A percentile compares a stretch with the other conserved stretches of the same genome.
These are phyloP conservation scores for Gnomoniopsis sp. DNA, from an alignment of 2,329 filamentous ascomycete genomes.

Conservation along the genomic window DNA sequence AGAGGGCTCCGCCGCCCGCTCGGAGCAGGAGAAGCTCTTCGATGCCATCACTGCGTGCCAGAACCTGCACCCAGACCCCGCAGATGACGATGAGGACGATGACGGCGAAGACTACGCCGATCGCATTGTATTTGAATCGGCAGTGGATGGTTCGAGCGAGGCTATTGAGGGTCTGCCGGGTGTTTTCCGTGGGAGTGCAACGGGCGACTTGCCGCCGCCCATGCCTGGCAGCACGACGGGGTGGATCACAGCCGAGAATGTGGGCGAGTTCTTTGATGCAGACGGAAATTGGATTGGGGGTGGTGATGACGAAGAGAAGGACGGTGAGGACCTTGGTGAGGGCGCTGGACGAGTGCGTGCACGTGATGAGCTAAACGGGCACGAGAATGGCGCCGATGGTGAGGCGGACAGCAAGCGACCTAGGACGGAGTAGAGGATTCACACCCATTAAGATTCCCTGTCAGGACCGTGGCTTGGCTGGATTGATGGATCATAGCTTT, in stretches of 20 bases:
- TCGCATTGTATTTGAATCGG: conserved; percentile 56
- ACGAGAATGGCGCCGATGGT: conserved; percentile 34
- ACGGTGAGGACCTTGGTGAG: conserved; percentile 54
- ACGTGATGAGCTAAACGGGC: conserved; percentile 48
- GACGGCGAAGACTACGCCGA: conserved; percentile 49
- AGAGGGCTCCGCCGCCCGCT: conserved; percentile 23
- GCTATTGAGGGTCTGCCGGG: conserved; percentile 55
- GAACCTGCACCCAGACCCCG: conserved; percentile 70
- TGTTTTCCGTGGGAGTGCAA: conserved; percentile 44
- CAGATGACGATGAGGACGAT: conserved; percentile 54
- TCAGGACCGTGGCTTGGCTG: too few species aligned
- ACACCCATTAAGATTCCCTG: not conserved
- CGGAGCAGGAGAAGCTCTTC: conserved; percentile 51
- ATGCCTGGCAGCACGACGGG: conserved; percentile 64
- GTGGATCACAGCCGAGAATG: conserved; percentile 91
- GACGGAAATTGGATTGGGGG: conserved; percentile 72
- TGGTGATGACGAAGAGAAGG: conserved; percentile 30
- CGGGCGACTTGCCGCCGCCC: conserved; percentile 58
- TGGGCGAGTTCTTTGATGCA: conserved; percentile 77
- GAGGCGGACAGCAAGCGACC: conserved; percentile 46
- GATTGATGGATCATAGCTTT: too few species aligned
- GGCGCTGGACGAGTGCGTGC: conserved; percentile 58
- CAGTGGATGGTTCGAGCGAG: conserved; percentile 54
- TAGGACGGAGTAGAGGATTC: conserved; percentile 38
- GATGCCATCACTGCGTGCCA: conserved; percentile 71